Base-by-base conservation (phyloP, 2,329 filamentous ascomycete genomes). In the Diaporthe ampelina region DNA sequence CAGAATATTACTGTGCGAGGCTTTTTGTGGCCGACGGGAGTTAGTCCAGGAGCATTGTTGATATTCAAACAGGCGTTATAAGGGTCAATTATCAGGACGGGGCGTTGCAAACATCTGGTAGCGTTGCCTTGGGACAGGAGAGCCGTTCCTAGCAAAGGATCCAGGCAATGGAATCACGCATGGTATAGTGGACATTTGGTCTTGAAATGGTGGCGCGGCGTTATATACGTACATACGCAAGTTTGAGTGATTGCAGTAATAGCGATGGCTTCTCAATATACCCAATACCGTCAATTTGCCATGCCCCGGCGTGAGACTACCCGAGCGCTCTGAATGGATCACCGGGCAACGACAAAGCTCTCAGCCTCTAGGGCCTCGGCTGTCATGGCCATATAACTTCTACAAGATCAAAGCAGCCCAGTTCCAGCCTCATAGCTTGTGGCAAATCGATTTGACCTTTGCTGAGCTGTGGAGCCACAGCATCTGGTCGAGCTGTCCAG, bases 251-350 rank as follows among this genome's bases (percentile, higher is more conserved):
- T 32, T 54, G 32, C 40, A 40, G 35, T 35, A n/a, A 11, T 52
- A n/a, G 40, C 54, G 24, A 72, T 61, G 56, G 69, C 68, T 65
- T 74, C 61, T 45, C 17, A 63, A 65, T 58, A 72, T 69, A 65
- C 72, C 69, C 50, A 58, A 70, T 57, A 56, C 61, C 68, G 32
- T 63, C 35, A 11, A 57, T 58, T 26, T 50, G 63, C 69, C 58
- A 70, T 13, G 32, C n/a, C 6, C 52, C 37, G n/a, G 24, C 50
- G 21, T 56, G 40, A 52, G 69, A 21, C 24, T 26, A 24, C 29
- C 72, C 19, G 68, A 48, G 37, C 40, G 5, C 77, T 72, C 74
- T 80, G n/a, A n/a, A n/a, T n/a, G n/a, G n/a, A n/a, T n/a, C n/a
- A n/a, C n/a, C n/a, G n/a, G n/a, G n/a, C n/a, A n/a, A n/a, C n/a